A percentile compares a stretch with the other conserved stretches of the same genome.
Evolutionary conservation across 306 rosid species (phyloP).

Genomic region (Casuarina cunninghamiana): DNA sequence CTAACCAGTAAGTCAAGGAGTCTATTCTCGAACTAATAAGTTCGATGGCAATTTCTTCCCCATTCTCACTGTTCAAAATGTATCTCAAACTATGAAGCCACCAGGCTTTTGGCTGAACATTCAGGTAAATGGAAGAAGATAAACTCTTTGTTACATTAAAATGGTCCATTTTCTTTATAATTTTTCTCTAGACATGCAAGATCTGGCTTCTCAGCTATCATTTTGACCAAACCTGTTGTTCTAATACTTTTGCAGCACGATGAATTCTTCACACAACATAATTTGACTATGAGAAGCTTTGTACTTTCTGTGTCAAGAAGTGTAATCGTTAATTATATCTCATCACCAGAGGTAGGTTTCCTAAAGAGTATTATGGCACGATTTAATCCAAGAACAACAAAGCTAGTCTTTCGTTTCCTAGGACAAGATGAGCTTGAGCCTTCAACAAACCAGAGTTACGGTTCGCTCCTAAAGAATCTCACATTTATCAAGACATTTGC

Average conservation of each 20-base stretch:
- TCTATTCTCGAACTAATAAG: slow-evolving; percentile 38
- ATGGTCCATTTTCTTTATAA: not conserved
- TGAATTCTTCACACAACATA: slow-evolving; percentile 65
- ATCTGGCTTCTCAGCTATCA: slow-evolving; percentile 18
- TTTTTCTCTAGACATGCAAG: not conserved
- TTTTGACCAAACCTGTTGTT: slow-evolving; percentile 29
- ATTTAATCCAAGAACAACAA: slow-evolving; percentile 55
- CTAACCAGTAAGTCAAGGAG: slow-evolving; percentile 66
- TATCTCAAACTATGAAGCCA: slow-evolving; percentile 21
- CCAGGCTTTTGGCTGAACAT: slow-evolving; percentile 75
- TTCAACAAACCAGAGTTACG: slow-evolving; percentile 74
- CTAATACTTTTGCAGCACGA: slow-evolving; percentile 60
- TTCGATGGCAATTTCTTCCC: slow-evolving; percentile 40
- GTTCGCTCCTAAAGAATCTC: slow-evolving; percentile 62
- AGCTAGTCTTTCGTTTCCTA: slow-evolving; percentile 69
- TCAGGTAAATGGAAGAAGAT: slow-evolving; percentile 54
- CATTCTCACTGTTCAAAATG: slow-evolving; percentile 49
- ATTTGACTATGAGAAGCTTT: slow-evolving; percentile 63
- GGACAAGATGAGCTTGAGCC: slow-evolving; percentile 45
- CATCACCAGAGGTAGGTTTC: slow-evolving; percentile 85
- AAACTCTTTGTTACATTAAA: slow-evolving; percentile 11
- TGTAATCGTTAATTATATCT: slow-evolving; percentile 53
- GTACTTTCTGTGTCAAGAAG: slow-evolving; percentile 51
- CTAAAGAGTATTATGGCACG: slow-evolving; percentile 59
- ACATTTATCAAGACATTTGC: slow-evolving; percentile 82